Conservation (phyloP, 352 stramenopile species). For the Phytophthora europaea region DNA sequence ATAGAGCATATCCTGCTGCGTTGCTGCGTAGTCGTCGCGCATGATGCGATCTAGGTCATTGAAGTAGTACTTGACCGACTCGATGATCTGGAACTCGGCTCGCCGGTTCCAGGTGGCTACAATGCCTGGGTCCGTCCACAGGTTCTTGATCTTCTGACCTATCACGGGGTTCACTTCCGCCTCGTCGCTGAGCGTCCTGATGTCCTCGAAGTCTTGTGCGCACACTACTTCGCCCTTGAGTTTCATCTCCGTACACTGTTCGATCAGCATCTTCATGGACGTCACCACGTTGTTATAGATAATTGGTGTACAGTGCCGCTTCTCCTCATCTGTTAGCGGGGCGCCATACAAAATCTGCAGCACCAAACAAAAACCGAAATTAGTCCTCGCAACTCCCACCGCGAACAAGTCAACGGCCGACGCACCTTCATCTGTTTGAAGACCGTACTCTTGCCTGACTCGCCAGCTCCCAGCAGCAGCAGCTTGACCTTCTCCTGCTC, state of each 20-base stretch:
- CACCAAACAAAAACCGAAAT: conserved; percentile 9
- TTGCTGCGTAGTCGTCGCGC: conserved; percentile 93
- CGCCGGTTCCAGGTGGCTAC: conserved; percentile 92
- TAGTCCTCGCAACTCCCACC: conserved; percentile 9
- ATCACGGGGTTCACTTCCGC: conserved; percentile 92
- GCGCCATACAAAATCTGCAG: conserved; percentile 89
- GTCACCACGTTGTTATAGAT: conserved; percentile 94
- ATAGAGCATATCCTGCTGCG: conserved; percentile 96
- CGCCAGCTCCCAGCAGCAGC: conserved; percentile 93
- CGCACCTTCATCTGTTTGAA: conserved; percentile 94
- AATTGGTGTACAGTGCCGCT: conserved; percentile 87
- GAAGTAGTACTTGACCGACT: conserved; percentile 98
- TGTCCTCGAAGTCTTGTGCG: conserved; percentile 83
- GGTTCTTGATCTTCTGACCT: conserved; percentile 93
- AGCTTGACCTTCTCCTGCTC: conserved; percentile 97
- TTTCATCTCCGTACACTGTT: conserved; percentile 88
- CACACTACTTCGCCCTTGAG: conserved; percentile 83
- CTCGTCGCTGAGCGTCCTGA: conserved; percentile 83
- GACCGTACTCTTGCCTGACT: conserved; percentile 97
- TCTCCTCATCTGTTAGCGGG: conserved; percentile 88
- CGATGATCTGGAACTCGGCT: conserved; percentile 96
- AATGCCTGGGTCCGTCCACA: conserved; percentile 95
- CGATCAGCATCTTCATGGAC: conserved; percentile 93
- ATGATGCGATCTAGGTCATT: conserved; percentile 96
- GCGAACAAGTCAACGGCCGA: background rate